Conservation (phyloP, 2,329 filamentous ascomycete genomes). For the Allantophomopsis cytisporea region DNA sequence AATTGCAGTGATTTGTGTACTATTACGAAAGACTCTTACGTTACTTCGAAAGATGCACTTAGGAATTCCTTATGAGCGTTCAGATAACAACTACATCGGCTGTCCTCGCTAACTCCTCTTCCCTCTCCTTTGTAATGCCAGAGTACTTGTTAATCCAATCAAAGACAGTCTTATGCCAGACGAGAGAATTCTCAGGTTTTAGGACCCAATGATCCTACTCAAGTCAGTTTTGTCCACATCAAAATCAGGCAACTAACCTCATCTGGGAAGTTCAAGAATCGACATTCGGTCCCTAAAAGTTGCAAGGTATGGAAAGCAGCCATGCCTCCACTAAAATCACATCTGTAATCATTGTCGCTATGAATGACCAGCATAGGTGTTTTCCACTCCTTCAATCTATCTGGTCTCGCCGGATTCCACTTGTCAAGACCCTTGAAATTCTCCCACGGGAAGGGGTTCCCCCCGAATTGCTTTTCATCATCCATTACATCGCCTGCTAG, state of each 20-base stretch:
- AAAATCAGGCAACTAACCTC: slow-evolving; percentile 37
- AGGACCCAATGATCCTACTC: slow-evolving; percentile 33
- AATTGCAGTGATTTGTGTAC: no score
- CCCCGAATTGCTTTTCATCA: slow-evolving; percentile 54
- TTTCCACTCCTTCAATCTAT: slow-evolving; percentile 50
- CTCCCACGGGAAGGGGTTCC: slow-evolving; percentile 53
- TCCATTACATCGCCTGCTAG: slow-evolving; percentile 39
- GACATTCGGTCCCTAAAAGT: slow-evolving; percentile 41
- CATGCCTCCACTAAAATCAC: slow-evolving; percentile 68
- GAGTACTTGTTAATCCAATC: slow-evolving; percentile 46
- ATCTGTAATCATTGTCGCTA: slow-evolving; percentile 74
- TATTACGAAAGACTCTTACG: no score
- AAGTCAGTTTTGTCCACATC: no score
- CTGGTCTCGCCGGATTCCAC: slow-evolving; percentile 50
- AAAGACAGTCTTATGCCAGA: slow-evolving; percentile 79
- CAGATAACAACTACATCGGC: no score
- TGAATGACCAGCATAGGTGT: slow-evolving; percentile 84
- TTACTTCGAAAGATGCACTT: no score
- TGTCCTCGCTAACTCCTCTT: no score
- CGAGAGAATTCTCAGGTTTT: slow-evolving; percentile 71
- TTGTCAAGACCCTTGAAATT: slow-evolving; percentile 47
- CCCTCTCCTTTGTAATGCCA: not conserved
- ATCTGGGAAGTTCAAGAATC: slow-evolving; percentile 53
- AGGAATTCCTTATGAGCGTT: no score
- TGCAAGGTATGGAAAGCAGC: slow-evolving; percentile 49